Base-by-base conservation (phyloP, 768 basidiomycete species). In the Punctularia strigosozonata region DNA sequence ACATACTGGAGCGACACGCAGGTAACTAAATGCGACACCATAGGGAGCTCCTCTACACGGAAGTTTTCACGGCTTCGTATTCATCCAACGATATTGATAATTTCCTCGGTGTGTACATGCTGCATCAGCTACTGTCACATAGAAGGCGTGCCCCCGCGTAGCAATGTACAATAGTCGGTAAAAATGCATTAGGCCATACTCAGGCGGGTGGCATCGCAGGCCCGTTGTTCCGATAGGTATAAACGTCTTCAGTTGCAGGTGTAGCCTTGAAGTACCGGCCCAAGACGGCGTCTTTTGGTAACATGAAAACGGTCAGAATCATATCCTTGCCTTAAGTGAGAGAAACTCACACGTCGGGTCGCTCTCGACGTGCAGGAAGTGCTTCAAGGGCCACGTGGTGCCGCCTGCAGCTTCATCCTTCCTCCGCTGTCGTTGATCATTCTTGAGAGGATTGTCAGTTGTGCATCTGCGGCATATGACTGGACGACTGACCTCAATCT, bases 341-440 rank as follows among this genome's bases (percentile, higher is more conserved):
- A 23, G 39, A 43, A 35, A 68, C 80, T 53, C 50, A 83, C 85
- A 95, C 19, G 73, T 62, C 12, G 80, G 69, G 53, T 95, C 88
- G 28, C 62, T 68, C 7, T 77, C 77, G 21, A 81, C 61, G 47
- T 75, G 71, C 24, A 60, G 61, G 51, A 97, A 98, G 50, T 90
- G 83, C 57, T 77, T 80, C 44, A 87, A 57, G 42, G 68, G 52
- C 88, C 90, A 94, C 1, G 68, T 63, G 7, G 68, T 75, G 2
- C 75, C 79, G n/a, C 69, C 77, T 0, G 81, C 76, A 6, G 51
- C 48, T 57, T 98, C 94, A 45, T 91, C 86, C 50, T 77, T 80
- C 44, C 94, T 68, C 58, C 74, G 69, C 60, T 94, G 88, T 41
- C 94, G 71, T 62, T 95, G 90, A 24, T 91, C 85, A 47, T 94